A percentile compares a stretch with the other conserved stretches of the same genome.
Conservation (phyloP, 164 flowering plant genomes). For the Chimonanthus praecox region DNA sequence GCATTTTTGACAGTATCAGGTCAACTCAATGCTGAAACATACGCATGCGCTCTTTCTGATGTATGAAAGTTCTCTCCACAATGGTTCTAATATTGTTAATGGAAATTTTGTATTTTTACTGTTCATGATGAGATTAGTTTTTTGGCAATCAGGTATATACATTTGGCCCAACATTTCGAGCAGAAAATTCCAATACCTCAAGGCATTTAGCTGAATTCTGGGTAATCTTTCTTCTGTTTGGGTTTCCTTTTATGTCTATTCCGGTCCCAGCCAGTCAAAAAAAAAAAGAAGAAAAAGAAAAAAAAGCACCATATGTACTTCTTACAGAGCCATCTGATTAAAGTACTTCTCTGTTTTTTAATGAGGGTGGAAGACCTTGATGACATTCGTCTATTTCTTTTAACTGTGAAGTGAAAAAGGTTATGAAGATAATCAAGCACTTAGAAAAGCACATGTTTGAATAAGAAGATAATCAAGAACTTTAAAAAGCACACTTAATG, state of each 20-base stretch:
- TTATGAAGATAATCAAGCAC: too few relatives aligned
- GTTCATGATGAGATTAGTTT: conserved; percentile 4
- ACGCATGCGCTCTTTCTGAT: conserved; percentile 94
- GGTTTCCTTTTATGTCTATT: not conserved
- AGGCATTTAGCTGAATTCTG: conserved; percentile 98
- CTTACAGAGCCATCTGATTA: too few relatives aligned
- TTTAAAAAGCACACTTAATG: too few relatives aligned
- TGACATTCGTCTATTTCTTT: too few relatives aligned
- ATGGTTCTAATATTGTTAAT: not conserved
- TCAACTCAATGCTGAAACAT: conserved; percentile 97
- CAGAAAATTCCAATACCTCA: conserved; percentile 96
- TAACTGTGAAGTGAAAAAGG: too few relatives aligned
- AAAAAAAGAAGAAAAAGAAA: too few relatives aligned
- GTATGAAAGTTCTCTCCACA: conserved; percentile 34
- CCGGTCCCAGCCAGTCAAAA: too few relatives aligned
- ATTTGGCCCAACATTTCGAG: conserved; percentile 98
- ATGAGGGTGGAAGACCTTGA: too few relatives aligned
- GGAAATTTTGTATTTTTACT: not conserved
- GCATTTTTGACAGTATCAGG: conserved; percentile 99
- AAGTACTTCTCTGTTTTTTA: too few relatives aligned
- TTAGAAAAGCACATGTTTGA: too few relatives aligned
- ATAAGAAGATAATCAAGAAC: too few relatives aligned
- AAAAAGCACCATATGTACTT: too few relatives aligned
- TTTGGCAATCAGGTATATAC: conserved; percentile 72
- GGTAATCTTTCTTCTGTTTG: conserved; percentile 34